A percentile compares a stretch with the other conserved stretches of the same genome.
phyloP scores from a whole-genome alignment of 805 yeast genomes.

The Metschnikowia kofuensis region DNA sequence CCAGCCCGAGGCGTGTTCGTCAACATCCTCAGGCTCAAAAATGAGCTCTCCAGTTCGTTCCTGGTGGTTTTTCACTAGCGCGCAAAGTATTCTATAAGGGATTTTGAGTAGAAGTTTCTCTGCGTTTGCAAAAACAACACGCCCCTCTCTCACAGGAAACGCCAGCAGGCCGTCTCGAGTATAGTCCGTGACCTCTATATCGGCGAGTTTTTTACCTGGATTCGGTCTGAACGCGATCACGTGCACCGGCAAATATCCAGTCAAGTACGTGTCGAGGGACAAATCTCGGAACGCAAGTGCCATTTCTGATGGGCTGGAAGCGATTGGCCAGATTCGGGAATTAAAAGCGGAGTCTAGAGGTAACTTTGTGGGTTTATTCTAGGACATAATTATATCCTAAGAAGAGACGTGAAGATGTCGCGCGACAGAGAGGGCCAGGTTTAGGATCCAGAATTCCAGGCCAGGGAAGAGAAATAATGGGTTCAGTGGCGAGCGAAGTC shows the following conservation, averaged over 20 bases:
- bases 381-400: no score
- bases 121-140: constrained; percentile 1
- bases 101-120: constrained; percentile 4
- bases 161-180: background rate
- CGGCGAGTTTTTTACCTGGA: constrained; percentile 5
- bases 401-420: no score
- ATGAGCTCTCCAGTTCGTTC: constrained; percentile 2
- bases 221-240: constrained; percentile 13
- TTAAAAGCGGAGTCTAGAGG: no score
- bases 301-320: constrained; percentile 11
- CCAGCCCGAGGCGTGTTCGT: constrained; percentile 6
- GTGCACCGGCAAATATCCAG: constrained; percentile 11
- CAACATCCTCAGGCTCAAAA: constrained; percentile 9
- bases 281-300: constrained; percentile 5
- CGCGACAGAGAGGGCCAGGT: no score
- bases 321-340: no score
- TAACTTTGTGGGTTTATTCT: no score
- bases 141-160: constrained; percentile 2
- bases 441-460: no score
- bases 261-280: constrained; percentile 3
- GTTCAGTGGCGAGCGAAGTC: no score
- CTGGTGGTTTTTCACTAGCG: constrained; percentile 6
- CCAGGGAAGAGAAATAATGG: no score
- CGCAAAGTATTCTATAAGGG: background rate
- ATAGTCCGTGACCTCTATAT: constrained; percentile 15